A percentile compares a stretch with the other conserved stretches of the same genome.
Evolutionary conservation across 257 asterid species (phyloP).

Genomic region (Penstemon eatonii): DNA sequence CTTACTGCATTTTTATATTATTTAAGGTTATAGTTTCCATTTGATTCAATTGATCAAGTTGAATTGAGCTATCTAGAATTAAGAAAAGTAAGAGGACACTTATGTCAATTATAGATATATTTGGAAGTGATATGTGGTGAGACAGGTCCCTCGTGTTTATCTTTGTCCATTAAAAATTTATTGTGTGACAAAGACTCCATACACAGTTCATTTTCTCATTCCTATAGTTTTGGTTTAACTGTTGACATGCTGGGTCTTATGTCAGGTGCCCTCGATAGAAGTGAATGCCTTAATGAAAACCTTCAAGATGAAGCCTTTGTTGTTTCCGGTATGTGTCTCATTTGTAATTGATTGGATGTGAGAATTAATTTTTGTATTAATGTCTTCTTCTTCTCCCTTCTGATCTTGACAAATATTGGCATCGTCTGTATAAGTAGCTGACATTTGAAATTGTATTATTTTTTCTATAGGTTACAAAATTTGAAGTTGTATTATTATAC

Average conservation of each 20-base stretch:
- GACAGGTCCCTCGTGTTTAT: conserved; percentile 3
- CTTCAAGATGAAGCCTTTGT: conserved; percentile 93
- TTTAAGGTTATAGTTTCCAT: background rate
- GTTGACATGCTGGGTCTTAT: conserved; percentile 27
- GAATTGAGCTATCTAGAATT: background rate
- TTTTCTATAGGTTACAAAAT: too few species aligned
- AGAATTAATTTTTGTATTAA: conserved; percentile 17
- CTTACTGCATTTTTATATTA: background rate
- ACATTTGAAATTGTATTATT: background rate
- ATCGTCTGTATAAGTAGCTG: background rate
- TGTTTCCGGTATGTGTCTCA: conserved; percentile 74
- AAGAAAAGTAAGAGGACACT: background rate
- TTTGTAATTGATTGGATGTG: conserved; percentile 27
- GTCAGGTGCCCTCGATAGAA: conserved; percentile 97
- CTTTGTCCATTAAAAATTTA: background rate
- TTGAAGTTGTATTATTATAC: background rate
- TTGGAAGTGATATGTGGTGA: background rate
- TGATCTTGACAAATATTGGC: conserved; percentile 18
- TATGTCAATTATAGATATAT: background rate
- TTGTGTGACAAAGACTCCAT: conserved; percentile 8
- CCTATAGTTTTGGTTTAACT: conserved; percentile 6
- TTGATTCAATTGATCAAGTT: background rate
- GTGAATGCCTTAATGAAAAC: conserved; percentile 95
- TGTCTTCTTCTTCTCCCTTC: conserved; percentile 24
- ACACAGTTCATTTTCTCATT: background rate